These are phyloP conservation scores for Cadophora luteo-olivacea DNA, from an alignment of 2,329 filamentous ascomycete genomes.

Conservation along the genomic window DNA sequence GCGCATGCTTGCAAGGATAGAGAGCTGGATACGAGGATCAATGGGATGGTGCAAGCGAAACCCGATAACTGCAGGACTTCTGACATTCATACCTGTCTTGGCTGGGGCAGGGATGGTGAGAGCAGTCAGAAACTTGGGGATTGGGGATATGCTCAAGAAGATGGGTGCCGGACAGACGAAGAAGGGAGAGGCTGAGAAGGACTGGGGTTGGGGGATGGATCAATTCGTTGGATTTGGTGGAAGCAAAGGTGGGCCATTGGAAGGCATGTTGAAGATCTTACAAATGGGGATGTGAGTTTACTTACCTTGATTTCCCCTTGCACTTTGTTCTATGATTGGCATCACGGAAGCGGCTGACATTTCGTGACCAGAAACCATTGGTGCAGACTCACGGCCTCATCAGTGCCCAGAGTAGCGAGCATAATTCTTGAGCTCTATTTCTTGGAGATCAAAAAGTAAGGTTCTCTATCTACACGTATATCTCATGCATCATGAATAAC, in stretches of 20 bases:
- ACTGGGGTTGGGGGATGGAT: conserved; percentile 36
- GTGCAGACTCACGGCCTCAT: conserved; percentile 38
- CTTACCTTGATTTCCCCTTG: not conserved
- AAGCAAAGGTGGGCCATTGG: conserved; percentile 37
- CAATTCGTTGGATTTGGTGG: conserved; percentile 40
- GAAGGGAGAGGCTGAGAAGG: conserved; percentile 24
- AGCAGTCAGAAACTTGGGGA: conserved; percentile 18
- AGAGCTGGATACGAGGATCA: conserved; percentile 27
- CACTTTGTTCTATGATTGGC: not conserved
- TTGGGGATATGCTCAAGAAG: conserved; percentile 18
- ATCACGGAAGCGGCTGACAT: conserved; percentile 9
- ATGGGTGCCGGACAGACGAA: conserved; percentile 14
- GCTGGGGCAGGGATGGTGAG: conserved; percentile 30
- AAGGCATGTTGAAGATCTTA: conserved; percentile 42
- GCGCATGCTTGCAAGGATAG: conserved; percentile 34
- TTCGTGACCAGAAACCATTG: conserved; percentile 39
- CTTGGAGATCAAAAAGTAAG: conserved; percentile 34
- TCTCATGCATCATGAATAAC: conserved; percentile 7
- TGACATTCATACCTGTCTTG: conserved; percentile 37
- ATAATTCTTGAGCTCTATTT: conserved; percentile 44
- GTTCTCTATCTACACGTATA: conserved; percentile 1
- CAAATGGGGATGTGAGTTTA: conserved; percentile 41
- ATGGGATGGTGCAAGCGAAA: conserved; percentile 36
- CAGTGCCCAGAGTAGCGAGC: conserved; percentile 34
- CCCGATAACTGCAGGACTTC: conserved; percentile 37